Evolutionary conservation across 257 asterid genomes (phyloP).

Genomic region (Petrea volubilis): DNA sequence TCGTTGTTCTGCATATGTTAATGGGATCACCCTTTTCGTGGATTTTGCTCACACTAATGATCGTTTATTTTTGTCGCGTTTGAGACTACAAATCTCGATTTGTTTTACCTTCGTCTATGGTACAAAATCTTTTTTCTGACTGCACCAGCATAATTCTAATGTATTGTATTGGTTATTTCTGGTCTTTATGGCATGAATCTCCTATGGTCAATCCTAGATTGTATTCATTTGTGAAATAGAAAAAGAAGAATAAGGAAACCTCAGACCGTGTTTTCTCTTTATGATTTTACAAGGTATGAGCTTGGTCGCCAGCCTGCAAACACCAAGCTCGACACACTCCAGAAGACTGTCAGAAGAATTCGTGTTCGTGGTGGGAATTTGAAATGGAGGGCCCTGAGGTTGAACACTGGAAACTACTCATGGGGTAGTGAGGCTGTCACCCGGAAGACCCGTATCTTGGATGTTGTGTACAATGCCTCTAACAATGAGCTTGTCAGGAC

Average conservation of each 20-base stretch:
- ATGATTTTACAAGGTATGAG: slow-evolving; percentile 33
- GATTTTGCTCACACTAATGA: not conserved
- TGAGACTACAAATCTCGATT: not conserved
- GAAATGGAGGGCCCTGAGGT: slow-evolving; percentile 54
- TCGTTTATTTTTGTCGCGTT: not conserved
- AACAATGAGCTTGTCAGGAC: slow-evolving; percentile 57
- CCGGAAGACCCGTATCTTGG: slow-evolving; percentile 45
- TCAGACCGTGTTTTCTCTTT: too few relatives aligned
- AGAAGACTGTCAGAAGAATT: slow-evolving; percentile 42
- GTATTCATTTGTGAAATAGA: not conserved
- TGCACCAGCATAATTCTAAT: too few relatives aligned
- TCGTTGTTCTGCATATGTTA: not conserved
- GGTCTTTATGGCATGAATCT: not conserved
- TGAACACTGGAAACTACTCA: slow-evolving; percentile 49
- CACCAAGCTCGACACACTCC: slow-evolving; percentile 34
- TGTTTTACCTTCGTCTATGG: not conserved
- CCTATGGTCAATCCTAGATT: not conserved
- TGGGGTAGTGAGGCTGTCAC: slow-evolving; percentile 57
- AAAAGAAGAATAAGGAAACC: too few relatives aligned
- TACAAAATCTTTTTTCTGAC: not conserved
- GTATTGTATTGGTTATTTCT: not conserved
- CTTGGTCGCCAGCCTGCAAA: slow-evolving; percentile 51
- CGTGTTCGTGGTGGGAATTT: slow-evolving; percentile 58
- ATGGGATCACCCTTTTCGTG: too few relatives aligned
- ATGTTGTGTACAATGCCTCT: slow-evolving; percentile 45